phyloP scores from a whole-genome alignment of 225 moss, liverwort and hornwort genomes.

The Asterella californica region DNA sequence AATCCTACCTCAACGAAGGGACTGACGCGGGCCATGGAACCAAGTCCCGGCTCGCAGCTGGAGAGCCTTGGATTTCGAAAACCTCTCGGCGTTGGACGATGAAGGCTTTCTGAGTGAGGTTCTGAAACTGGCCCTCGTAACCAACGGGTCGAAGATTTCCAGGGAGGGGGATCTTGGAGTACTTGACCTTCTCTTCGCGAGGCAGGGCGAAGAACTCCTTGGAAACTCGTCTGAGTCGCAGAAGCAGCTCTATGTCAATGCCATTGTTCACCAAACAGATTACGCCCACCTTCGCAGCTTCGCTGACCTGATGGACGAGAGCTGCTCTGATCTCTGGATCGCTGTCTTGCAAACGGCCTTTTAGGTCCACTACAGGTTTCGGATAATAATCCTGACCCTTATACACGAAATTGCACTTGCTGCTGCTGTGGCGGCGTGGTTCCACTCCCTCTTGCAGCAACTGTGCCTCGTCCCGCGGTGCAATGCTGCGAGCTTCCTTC shows the following conservation, averaged over 20 bases:
- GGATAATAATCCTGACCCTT: constrained; percentile 7
- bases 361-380: constrained; percentile 14
- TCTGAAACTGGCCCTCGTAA: constrained; percentile 15
- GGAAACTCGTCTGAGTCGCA: neutral
- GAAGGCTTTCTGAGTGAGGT: constrained; percentile 13
- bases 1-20: constrained; percentile 11
- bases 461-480: neutral
- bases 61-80: constrained; percentile 19
- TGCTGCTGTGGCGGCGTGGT: neutral
- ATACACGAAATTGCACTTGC: constrained; percentile 11
- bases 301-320: neutral
- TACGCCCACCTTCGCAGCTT: constrained; percentile 9
- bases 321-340: constrained; percentile 16
- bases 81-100: constrained; percentile 25
- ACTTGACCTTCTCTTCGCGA: constrained; percentile 19
- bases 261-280: constrained; percentile 21
- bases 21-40: constrained; percentile 23
- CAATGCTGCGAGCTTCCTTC: neutral
- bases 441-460: neutral
- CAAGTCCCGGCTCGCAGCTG: neutral
- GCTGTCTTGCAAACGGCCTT: neutral
- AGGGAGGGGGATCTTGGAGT: neutral
- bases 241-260: neutral
- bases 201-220: constrained; percentile 17
- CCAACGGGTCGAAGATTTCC: constrained; percentile 5